A percentile compares a stretch with the other conserved stretches of the same genome.
These are phyloP conservation scores for Telfairia occidentalis DNA, from an alignment of 331 rosid genomes.

Conservation along the genomic window DNA sequence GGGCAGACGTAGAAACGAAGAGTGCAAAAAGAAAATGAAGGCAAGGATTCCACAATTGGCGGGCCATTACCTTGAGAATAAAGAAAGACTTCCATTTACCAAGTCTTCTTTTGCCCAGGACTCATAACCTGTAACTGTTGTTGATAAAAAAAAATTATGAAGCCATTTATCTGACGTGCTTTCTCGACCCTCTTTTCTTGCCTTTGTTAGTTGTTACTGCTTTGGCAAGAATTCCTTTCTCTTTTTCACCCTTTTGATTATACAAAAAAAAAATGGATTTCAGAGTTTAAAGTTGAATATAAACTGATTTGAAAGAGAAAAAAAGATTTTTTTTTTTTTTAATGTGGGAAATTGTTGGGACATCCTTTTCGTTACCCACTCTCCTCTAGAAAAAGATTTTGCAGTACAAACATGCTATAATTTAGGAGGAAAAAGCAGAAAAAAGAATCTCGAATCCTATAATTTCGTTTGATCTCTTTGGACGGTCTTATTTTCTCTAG, in stretches of 20 bases:
- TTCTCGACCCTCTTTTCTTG: background rate
- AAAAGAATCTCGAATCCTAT: too few species aligned
- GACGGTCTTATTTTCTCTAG: too few species aligned
- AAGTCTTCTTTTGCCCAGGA: background rate
- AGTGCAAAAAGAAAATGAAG: background rate
- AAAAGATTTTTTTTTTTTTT: too few species aligned
- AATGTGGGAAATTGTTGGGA: background rate
- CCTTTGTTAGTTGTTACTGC: background rate
- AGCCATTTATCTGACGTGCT: too few species aligned
- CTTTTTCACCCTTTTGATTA: too few species aligned
- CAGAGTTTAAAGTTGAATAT: background rate
- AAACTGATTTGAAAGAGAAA: background rate
- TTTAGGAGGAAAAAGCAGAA: too few species aligned
- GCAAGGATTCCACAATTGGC: background rate
- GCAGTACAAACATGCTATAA: too few species aligned
- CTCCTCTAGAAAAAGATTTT: too few species aligned
- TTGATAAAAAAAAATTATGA: too few species aligned
- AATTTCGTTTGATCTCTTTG: too few species aligned
- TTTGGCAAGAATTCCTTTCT: background rate
- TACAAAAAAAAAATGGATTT: too few species aligned
- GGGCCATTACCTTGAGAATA: background rate
- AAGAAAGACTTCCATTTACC: background rate
- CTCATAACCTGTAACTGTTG: background rate
- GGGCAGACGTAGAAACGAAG: background rate
- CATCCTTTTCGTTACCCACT: background rate